phyloP scores from a whole-genome alignment of 257 asterid species.

The Solanum tarijense region DNA sequence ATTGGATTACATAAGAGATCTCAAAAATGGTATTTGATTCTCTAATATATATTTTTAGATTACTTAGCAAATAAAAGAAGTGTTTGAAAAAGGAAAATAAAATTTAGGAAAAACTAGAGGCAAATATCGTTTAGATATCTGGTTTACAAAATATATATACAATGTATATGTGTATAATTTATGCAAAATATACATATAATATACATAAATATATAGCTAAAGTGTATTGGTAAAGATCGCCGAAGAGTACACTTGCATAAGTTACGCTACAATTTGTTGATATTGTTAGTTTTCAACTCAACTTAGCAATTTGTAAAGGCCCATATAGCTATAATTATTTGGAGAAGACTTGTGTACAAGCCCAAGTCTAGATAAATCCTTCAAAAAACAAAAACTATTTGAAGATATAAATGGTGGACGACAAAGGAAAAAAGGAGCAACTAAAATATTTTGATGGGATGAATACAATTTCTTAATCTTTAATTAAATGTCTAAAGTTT shows the following conservation, averaged over 20 bases:
- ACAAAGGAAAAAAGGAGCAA: background rate
- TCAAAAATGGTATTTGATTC: background rate
- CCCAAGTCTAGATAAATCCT: background rate
- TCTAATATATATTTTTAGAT: background rate
- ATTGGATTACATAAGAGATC: background rate
- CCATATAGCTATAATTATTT: background rate
- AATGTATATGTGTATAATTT: background rate
- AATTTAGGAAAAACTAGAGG: background rate
- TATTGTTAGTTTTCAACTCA: background rate
- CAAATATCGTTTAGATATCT: background rate
- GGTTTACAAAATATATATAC: background rate
- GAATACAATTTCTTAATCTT: too few relatives aligned
- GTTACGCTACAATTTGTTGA: background rate
- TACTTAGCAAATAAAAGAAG: background rate
- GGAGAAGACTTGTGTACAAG: background rate
- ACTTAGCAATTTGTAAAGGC: background rate
- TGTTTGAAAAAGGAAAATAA: background rate
- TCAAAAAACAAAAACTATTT: background rate
- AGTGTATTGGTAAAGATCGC: background rate
- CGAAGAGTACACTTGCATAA: background rate
- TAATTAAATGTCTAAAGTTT: too few relatives aligned
- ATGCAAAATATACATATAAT: background rate
- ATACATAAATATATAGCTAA: background rate
- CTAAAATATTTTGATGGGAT: background rate
- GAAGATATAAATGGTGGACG: background rate